Evolutionary conservation across 2,329 filamentous ascomycete genomes (phyloP).

Genomic region (Diaporthe sp.): DNA sequence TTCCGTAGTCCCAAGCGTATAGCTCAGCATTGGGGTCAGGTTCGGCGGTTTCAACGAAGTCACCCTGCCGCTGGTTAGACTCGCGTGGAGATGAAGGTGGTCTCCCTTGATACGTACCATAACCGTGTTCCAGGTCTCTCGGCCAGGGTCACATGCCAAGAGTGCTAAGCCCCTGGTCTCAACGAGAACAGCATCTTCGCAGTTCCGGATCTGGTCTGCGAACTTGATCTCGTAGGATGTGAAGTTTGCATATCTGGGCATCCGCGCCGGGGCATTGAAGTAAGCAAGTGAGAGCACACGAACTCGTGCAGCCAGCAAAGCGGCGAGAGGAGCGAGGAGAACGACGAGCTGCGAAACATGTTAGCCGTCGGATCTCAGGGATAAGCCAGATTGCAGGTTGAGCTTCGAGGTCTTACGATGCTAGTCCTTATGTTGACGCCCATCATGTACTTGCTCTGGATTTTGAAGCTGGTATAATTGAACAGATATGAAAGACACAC

Average conservation of each 20-base stretch:
- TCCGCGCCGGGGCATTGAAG: constrained; percentile 12
- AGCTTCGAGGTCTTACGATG: not conserved
- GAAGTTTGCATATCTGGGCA: constrained; percentile 34
- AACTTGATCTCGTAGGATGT: constrained; percentile 50
- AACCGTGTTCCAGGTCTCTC: constrained; percentile 58
- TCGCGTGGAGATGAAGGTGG: not conserved
- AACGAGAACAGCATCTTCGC: constrained; percentile 56
- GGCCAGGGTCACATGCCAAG: constrained; percentile 55
- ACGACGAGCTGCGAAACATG: not conserved
- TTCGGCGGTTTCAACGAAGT: not conserved
- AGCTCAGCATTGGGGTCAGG: constrained; percentile 20
- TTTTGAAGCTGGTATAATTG: not conserved
- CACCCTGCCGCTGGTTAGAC: not conserved
- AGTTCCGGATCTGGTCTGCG: constrained; percentile 54
- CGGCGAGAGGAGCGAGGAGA: constrained; percentile 2
- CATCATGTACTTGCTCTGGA: not conserved
- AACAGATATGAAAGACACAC: not conserved
- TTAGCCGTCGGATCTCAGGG: not conserved
- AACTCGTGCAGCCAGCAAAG: not conserved
- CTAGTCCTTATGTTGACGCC: constrained; percentile 10
- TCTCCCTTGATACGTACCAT: constrained; percentile 45
- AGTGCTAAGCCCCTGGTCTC: constrained; percentile 54
- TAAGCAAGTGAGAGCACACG: constrained; percentile 12
- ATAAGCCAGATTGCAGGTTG: too few relatives aligned
- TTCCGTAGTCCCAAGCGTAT: constrained; percentile 4